phyloP scores from a whole-genome alignment of 2,329 filamentous ascomycete species.

The Calonectria henricotiae region DNA sequence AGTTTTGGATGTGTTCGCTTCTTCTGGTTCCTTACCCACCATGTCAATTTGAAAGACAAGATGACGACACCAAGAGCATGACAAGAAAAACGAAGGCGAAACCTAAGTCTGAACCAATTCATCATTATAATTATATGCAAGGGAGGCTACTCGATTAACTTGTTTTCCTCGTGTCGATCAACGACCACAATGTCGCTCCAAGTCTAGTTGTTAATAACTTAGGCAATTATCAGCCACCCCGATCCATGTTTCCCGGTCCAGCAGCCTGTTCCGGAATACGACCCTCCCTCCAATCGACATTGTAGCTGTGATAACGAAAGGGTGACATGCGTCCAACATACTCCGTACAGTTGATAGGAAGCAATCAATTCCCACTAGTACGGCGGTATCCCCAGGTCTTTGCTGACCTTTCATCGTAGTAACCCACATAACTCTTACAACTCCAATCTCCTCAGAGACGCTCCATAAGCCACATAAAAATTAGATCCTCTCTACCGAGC shows the following conservation, averaged over 20 bases:
- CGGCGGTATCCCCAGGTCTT: background rate
- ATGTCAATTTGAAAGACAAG: background rate
- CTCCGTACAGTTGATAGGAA: background rate
- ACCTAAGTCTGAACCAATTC: background rate
- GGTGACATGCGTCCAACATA: conserved; percentile 1
- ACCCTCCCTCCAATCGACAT: conserved; percentile 15
- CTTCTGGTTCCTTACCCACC: background rate
- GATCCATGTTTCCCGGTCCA: background rate
- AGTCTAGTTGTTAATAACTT: background rate
- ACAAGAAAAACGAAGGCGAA: background rate
- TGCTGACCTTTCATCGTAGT: background rate
- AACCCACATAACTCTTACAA: background rate
- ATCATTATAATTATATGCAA: background rate
- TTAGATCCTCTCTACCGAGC: background rate
- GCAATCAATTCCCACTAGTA: background rate
- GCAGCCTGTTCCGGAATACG: conserved; percentile 6
- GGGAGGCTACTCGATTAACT: conserved; percentile 16
- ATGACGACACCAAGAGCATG: background rate
- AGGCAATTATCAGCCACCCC: background rate
- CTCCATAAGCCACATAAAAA: background rate
- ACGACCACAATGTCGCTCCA: background rate
- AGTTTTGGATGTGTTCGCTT: background rate
- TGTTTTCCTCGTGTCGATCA: conserved; percentile 35
- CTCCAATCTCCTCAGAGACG: background rate
- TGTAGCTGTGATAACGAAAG: background rate